Evolutionary conservation across 108 stramenopile species (phyloP), one percentile per base, ranked within the genome.

Genomic region (Cyclotella choctawhatcheeana): DNA sequence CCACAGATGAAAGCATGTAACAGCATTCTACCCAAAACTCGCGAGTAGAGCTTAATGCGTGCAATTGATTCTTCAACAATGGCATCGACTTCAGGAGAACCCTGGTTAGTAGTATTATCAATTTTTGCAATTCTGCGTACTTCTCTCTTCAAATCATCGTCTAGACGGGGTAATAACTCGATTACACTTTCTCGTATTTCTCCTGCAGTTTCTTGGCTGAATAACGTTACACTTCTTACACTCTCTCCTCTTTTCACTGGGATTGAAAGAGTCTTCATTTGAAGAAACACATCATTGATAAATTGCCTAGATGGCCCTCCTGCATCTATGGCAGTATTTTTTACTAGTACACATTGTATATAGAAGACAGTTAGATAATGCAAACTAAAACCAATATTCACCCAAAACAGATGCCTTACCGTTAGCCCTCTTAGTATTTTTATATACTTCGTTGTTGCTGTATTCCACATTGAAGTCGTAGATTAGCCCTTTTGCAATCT

Each of bases 271-370:
- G 18, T 58, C 8, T 29, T 14, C 17, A 74, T 37, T 56, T 74
- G 73, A 30, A 44, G 59, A 32, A 47, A 65, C 12, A 53, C 32
- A 62, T 74, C 64, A 25, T 54, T 35, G 14, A 58, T n/a, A 31
- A 74, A 65, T 33, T 74, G 73, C 13, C 63, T 20, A 7, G 52
- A 63, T 7, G 73, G 73, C 22, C 73, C 73, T 16, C 73, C 64
- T 44, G 56, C 43, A 56, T 73, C 72, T 55, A 32, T 45, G 25
- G 44, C 72, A 8, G 63, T 73, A 32, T 45, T 44, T 18, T 24
- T 25, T 21, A 47, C 48, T 22, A n/a, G n/a, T 44, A 6, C 10
- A 29, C 5, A 35, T 69, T 51, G 29, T 29, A 29, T 13, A 45
- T 44, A n/a, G 29, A n/a, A 33, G 30, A 31, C 18, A 61, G 47